Conservation (phyloP, 2,329 filamentous ascomycete genomes). For the Aspergillus tamarii region DNA sequence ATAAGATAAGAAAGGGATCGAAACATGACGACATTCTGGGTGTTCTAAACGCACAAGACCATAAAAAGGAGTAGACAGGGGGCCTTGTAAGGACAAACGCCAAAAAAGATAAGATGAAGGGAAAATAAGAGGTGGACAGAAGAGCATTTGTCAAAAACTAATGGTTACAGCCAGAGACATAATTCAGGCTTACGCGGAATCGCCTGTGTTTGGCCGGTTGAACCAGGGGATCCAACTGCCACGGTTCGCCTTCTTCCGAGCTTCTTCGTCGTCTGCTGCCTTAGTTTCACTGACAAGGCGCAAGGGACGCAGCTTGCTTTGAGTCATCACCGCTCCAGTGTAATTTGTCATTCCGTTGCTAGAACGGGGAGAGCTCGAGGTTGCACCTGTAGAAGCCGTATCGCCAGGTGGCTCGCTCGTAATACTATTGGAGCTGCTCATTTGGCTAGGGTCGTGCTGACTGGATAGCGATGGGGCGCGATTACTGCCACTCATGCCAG, state of each 20-base stretch:
- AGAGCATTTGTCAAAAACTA: conserved; percentile 5
- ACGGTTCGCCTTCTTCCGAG: conserved; percentile 50
- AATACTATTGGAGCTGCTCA: conserved; percentile 69
- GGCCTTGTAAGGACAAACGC: conserved; percentile 7
- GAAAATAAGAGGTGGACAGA: conserved; percentile 11
- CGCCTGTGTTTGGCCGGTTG: conserved; percentile 36
- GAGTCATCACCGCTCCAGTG: conserved; percentile 63
- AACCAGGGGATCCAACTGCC: conserved; percentile 54
- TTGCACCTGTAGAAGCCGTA: conserved; percentile 48
- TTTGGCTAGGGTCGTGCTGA: conserved; percentile 52
- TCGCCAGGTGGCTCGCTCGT: conserved; percentile 53
- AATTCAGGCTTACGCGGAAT: conserved; percentile 13
- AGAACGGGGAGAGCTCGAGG: conserved; percentile 62
- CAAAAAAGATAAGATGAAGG: conserved; percentile 9
- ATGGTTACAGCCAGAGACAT: conserved; percentile 3
- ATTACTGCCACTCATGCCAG: conserved; percentile 55
- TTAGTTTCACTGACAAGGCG: conserved; percentile 67
- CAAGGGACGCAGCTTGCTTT: conserved; percentile 80
- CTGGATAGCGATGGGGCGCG: conserved; percentile 57
- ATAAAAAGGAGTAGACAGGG: not conserved
- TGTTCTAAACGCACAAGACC: conserved; percentile 14
- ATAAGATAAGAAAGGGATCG: conserved; percentile 19
- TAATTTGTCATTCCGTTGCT: conserved; percentile 70
- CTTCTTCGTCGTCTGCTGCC: conserved; percentile 46
- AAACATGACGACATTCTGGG: conserved; percentile 21